These are phyloP conservation scores for Microbotryum silenes-acaulis DNA, from an alignment of 1,284 basidiomycete species.

Conservation along the genomic window DNA sequence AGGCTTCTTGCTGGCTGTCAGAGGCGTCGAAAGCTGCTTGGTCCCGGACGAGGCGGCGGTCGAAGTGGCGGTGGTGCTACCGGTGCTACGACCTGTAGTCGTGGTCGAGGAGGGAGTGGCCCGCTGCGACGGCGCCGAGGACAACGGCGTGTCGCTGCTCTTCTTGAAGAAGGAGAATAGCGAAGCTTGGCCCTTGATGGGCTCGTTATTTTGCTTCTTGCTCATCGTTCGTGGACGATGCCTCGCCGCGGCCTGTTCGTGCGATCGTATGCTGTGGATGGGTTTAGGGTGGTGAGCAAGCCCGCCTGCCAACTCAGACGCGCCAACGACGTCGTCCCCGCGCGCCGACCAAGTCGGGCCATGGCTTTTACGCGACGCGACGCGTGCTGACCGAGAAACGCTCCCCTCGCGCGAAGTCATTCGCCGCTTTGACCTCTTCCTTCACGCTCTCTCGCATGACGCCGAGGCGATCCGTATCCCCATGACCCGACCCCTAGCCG, in stretches of 20 bases:
- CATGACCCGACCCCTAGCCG: neutral
- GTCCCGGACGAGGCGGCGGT: neutral
- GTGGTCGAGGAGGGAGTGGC: slow-evolving; percentile 27
- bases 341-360: neutral
- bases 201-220: slow-evolving; percentile 6
- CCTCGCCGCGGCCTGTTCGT: neutral
- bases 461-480: neutral
- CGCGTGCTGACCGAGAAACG: neutral
- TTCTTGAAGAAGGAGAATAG: slow-evolving; percentile 44
- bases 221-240: slow-evolving; percentile 1
- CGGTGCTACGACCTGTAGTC: slow-evolving; percentile 24
- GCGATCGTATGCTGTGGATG: neutral
- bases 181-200: slow-evolving; percentile 35
- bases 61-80: neutral
- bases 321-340: neutral
- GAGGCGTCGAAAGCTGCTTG: too few relatives aligned
- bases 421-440: too few relatives aligned
- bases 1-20: slow-evolving; percentile 15
- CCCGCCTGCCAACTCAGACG: neutral
- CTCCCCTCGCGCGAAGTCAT: too few relatives aligned
- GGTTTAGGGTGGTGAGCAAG: neutral
- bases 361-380: neutral
- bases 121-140: slow-evolving; percentile 22
- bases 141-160: slow-evolving; percentile 11
- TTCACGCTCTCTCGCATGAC: neutral